phyloP scores from a whole-genome alignment of 2,329 filamentous ascomycete species.

The Chaetothyriales sp. region DNA sequence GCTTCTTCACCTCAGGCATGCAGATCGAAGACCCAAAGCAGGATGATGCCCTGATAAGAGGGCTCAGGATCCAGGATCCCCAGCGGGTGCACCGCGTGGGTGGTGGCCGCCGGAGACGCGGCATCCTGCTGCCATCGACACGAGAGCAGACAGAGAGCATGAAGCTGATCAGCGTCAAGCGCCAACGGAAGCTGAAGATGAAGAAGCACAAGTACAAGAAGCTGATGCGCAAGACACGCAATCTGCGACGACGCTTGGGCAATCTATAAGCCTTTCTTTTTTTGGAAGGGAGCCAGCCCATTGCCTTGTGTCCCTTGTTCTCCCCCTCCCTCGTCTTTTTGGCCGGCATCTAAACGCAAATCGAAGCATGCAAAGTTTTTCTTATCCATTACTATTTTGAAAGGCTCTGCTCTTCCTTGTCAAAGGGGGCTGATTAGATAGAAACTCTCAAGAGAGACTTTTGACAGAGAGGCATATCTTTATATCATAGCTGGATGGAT shows the following conservation, averaged over 20 bases:
- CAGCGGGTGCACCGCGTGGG: neutral
- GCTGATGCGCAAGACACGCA: conserved; percentile 82
- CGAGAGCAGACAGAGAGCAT: neutral
- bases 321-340: neutral
- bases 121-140: neutral
- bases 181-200: conserved; percentile 93
- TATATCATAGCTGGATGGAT: too few species aligned
- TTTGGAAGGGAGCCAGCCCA: neutral
- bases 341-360: too few species aligned
- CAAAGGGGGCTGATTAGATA: too few species aligned
- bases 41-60: conserved; percentile 15
- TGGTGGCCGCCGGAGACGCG: neutral
- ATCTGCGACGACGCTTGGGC: conserved; percentile 70
- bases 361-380: too few species aligned
- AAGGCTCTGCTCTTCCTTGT: too few species aligned
- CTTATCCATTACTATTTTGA: too few species aligned
- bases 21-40: neutral
- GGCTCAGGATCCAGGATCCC: conserved; percentile 15
- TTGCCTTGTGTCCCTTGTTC: too few species aligned
- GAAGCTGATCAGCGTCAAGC: conserved; percentile 60
- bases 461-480: too few species aligned
- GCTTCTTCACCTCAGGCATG: neutral
- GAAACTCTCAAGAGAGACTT: too few species aligned
- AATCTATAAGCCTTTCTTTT: conserved; percentile 24
- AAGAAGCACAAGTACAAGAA: conserved; percentile 99